These are phyloP conservation scores for Mucor racemosus DNA, from an alignment of 371 early-diverging fungal species.

Conservation along the genomic window DNA sequence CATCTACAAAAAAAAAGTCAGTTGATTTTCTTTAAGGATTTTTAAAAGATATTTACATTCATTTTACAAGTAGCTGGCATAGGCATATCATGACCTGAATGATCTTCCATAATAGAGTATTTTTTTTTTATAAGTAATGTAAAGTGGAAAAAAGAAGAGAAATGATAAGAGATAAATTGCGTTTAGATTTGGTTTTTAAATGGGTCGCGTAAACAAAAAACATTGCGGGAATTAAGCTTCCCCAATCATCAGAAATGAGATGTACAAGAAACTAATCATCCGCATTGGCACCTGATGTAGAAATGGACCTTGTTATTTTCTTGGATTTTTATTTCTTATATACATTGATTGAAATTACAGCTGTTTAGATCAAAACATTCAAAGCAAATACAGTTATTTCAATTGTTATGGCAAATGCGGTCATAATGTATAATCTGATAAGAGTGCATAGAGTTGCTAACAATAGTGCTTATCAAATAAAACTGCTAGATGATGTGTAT, in stretches of 20 bases:
- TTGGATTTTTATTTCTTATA: not conserved
- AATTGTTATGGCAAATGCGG: too few species aligned
- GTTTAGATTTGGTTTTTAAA: not conserved
- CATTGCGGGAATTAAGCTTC: conserved; percentile 10
- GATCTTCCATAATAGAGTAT: conserved; percentile 21
- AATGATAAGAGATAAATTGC: not conserved
- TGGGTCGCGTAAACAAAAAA: not conserved
- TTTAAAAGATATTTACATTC: conserved; percentile 24
- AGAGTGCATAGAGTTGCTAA: not conserved
- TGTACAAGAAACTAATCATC: not conserved
- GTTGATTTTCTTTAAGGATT: not conserved
- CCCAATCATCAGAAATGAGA: not conserved
- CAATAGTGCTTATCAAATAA: too few species aligned
- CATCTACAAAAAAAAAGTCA: conserved; percentile 59
- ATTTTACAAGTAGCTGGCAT: conserved; percentile 36
- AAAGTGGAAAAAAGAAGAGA: conserved; percentile 4
- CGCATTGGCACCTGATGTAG: not conserved
- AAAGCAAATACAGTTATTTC: too few species aligned
- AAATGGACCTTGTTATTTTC: not conserved
- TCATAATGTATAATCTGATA: too few species aligned
- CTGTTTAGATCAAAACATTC: too few species aligned
- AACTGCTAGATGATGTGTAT: too few species aligned
- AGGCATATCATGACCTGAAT: conserved; percentile 32
- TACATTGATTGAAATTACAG: not conserved
- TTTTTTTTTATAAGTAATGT: not conserved